These are phyloP conservation scores for Biscogniauxia marginata DNA, from an alignment of 2,329 filamentous ascomycete species.

Conservation along the genomic window DNA sequence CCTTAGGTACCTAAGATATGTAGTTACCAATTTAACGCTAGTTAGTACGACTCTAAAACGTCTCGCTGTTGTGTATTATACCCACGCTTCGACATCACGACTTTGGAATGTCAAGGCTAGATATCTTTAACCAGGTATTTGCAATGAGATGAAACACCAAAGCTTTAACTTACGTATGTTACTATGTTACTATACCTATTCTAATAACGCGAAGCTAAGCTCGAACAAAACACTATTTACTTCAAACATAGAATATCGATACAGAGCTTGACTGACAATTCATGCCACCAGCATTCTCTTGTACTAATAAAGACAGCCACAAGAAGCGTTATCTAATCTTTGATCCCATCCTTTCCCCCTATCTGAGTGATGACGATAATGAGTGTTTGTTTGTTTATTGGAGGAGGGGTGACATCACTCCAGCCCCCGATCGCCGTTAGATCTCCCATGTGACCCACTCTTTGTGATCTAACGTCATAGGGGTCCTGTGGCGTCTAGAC, in stretches of 20 bases:
- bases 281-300: no score
- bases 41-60: no score
- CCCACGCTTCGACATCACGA: no score
- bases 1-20: no score
- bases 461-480: conserved; percentile 2
- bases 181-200: no score
- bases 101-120: no score
- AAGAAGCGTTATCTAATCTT: background rate
- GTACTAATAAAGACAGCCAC: background rate
- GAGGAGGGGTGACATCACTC: background rate
- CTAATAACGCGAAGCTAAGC: no score
- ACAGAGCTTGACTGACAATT: no score
- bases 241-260: background rate
- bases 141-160: background rate
- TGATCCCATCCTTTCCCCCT: background rate
- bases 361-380: background rate
- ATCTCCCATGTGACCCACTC: background rate
- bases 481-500: conserved; percentile 4
- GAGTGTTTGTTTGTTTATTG: background rate
- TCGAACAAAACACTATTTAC: no score
- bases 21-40: no score
- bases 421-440: background rate
- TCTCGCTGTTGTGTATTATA: no score
- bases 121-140: background rate
- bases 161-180: no score